These are phyloP conservation scores for Colletotrichum lentis DNA, from an alignment of 2,329 filamentous ascomycete species.

Conservation along the genomic window DNA sequence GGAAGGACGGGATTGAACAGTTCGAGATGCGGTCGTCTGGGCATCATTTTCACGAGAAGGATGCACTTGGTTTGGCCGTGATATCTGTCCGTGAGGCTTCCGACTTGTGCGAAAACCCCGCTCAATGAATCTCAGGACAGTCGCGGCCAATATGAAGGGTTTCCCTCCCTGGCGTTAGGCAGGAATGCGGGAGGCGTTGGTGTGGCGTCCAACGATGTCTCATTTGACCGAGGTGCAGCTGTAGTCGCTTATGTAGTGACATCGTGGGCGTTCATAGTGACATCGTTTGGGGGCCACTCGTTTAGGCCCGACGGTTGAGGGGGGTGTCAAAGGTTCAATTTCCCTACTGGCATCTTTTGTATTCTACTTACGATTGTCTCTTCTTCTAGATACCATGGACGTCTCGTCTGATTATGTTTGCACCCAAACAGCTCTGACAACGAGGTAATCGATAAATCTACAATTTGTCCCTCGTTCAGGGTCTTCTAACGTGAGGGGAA, in stretches of 20 bases:
- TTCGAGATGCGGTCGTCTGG: slow-evolving; percentile 24
- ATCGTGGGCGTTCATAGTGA: not conserved
- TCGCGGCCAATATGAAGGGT: not conserved
- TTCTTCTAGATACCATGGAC: too few species aligned
- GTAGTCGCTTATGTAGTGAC: not conserved
- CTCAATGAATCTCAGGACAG: not conserved
- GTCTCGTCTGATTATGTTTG: not conserved
- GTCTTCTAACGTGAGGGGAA: too few species aligned
- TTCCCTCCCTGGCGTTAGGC: not conserved
- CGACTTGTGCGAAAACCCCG: not conserved
- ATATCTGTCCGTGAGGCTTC: too few species aligned
- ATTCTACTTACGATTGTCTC: too few species aligned
- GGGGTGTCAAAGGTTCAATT: not conserved
- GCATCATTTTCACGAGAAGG: not conserved
- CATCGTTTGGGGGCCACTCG: slow-evolving; percentile 1
- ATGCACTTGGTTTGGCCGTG: not conserved
- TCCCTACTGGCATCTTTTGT: not conserved
- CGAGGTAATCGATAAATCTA: too few species aligned
- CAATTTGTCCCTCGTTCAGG: too few species aligned
- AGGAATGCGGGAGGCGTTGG: not conserved
- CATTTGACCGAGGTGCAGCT: slow-evolving; percentile 16
- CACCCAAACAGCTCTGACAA: not conserved
- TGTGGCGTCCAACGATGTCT: slow-evolving; percentile 28
- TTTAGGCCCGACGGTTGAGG: not conserved
- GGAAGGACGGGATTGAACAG: slow-evolving; percentile 18